Evolutionary conservation across 2,329 filamentous ascomycete genomes (phyloP).

Genomic region (Venturia carpophila): DNA sequence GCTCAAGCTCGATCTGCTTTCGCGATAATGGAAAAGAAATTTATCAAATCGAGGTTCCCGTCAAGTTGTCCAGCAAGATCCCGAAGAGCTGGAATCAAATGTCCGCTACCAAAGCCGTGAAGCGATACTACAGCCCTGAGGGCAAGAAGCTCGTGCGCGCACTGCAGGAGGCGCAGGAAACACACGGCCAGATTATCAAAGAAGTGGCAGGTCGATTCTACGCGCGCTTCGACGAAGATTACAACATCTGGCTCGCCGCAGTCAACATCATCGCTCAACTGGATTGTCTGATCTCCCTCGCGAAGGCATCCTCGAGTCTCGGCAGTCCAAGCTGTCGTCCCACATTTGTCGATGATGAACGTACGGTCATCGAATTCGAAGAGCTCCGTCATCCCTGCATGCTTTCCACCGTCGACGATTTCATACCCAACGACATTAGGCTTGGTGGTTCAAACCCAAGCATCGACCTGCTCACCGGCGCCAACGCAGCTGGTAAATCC

Average conservation of each 20-base stretch:
- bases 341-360: conserved; percentile 73
- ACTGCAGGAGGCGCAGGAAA: conserved; percentile 90
- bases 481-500: conserved; percentile 95
- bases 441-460: conserved; percentile 75
- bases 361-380: conserved; percentile 82
- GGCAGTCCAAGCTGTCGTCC: conserved; percentile 86
- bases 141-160: conserved; percentile 74
- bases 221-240: conserved; percentile 78
- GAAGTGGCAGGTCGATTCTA: conserved; percentile 80
- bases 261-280: conserved; percentile 85
- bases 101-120: conserved; percentile 84
- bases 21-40: conserved; percentile 89
- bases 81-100: conserved; percentile 90
- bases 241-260: conserved; percentile 77
- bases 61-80: conserved; percentile 65
- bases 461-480: conserved; percentile 86
- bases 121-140: conserved; percentile 87
- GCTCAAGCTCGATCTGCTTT: conserved; percentile 53
- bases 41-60: conserved; percentile 85
- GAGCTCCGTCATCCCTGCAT: conserved; percentile 95
- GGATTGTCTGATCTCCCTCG: conserved; percentile 88
- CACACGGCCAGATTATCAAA: conserved; percentile 81
- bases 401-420: conserved; percentile 78
- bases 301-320: conserved; percentile 75
- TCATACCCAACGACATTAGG: conserved; percentile 90